Evolutionary conservation across 2,329 filamentous ascomycete genomes (phyloP).

Genomic region (Botrytis medusae): DNA sequence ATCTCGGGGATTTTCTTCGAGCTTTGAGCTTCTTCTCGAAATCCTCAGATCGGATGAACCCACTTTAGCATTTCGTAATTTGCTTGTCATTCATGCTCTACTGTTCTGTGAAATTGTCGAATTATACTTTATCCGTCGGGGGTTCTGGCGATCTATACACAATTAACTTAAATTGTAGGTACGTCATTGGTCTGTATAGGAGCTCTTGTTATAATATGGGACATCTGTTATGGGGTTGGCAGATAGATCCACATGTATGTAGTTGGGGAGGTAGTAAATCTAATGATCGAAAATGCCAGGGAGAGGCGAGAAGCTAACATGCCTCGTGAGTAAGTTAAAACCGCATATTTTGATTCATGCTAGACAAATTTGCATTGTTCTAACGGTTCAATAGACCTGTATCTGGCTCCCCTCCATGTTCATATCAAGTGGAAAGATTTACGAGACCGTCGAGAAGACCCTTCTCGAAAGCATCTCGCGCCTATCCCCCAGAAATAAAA

Average conservation of each 20-base stretch:
- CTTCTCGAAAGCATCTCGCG: not conserved
- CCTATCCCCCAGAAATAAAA: not conserved
- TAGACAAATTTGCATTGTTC: not conserved
- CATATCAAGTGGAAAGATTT: not conserved
- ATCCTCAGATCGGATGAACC: conserved; percentile 7
- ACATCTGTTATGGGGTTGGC: not conserved
- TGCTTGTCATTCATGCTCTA: conserved; percentile 10
- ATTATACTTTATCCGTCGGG: not conserved
- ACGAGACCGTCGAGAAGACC: not conserved
- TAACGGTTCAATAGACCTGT: conserved; percentile 5
- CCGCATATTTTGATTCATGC: conserved; percentile 17
- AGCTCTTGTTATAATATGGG: conserved; percentile 12
- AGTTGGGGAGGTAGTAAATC: not conserved
- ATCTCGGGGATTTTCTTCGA: conserved; percentile 5
- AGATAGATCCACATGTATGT: conserved; percentile 1
- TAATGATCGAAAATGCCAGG: not conserved
- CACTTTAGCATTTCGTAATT: conserved; percentile 12
- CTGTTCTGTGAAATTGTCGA: not conserved
- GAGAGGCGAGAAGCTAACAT: conserved; percentile 3
- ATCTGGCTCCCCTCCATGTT: not conserved
- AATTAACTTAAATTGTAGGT: not conserved
- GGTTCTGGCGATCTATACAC: not conserved
- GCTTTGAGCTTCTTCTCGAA: conserved; percentile 1
- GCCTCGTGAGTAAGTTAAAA: not conserved
- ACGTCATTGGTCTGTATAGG: conserved; percentile 8